Base-by-base conservation (phyloP, 73 alveolate species). In the Blepharisma stoltei region DNA sequence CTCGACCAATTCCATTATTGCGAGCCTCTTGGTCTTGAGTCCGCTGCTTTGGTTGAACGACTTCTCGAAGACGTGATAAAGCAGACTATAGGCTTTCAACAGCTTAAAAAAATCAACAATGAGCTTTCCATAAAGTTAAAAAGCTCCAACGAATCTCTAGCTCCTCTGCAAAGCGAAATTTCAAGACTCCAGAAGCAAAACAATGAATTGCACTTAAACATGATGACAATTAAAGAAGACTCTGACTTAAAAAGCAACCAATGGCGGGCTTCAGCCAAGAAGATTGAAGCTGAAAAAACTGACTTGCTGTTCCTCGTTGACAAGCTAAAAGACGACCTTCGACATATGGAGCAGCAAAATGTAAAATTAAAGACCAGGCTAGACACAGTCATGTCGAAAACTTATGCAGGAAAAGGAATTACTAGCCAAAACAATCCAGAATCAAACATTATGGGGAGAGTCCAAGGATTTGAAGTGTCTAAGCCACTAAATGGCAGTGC, bases 81-180 rank as follows among this genome's bases (percentile, higher is more conserved):
- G 81, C 91, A 98, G 25, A 93, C 98, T 37, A 98, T 93, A 81
- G 99, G 97, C 38, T 95, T 95, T 78, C 70, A 95, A 85, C 92
- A 95, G 78, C 89, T 95, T 41, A 93, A 95, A 86, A 92, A 95
- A 80, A 86, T 81, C 77, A 87, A 90, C 78, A 94, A 6, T 6
- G 25, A 81, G 77, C 27, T 78, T 21, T 54, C 76, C 43, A 54
- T 48, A 11, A 81, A 79, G 54, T 32, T 75, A 38, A 82, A 84
- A 6, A 71, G 71, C 23, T 66, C 70, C 25, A 85, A 79, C 48
- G 54, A 84, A 77, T 78, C 84, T 81, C 80, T 52, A 78, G 88
- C 82, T 52, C 99, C 99, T 8, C 83, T 97, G 66, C 88, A 96
- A 71, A 93, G 92, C 76, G 99, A 97, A 81, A 94, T 93, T 86